Percentiles rank a stretch among this genome's conserved stretches.
phyloP scores from a whole-genome alignment of 352 stramenopile genomes.

The Pythium phragmitis region DNA sequence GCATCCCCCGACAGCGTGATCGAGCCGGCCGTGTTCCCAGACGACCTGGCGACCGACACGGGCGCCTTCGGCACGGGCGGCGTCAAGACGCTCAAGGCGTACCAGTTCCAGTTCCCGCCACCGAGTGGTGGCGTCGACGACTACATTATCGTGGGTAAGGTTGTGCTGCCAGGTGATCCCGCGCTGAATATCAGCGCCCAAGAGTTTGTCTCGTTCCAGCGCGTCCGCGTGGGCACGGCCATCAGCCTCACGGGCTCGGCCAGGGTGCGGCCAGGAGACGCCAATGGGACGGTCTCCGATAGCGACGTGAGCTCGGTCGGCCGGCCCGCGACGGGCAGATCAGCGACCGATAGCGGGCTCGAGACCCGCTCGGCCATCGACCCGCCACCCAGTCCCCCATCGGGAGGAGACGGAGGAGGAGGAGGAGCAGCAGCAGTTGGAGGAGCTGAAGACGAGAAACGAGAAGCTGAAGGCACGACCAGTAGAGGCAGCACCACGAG shows the following conservation, averaged over 20 bases:
- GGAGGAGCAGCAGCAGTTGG: neutral
- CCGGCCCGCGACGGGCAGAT: neutral
- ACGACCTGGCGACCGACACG: slow-evolving; percentile 32
- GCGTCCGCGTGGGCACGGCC: slow-evolving; percentile 4
- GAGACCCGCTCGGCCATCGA: neutral
- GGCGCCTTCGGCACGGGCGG: slow-evolving; percentile 49
- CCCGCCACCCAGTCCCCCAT: too few species aligned
- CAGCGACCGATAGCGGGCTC: neutral
- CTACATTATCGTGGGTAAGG: slow-evolving; percentile 61
- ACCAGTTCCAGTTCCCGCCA: slow-evolving; percentile 44
- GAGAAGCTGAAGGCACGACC: too few species aligned
- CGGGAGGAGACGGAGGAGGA: neutral
- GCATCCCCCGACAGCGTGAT: slow-evolving; percentile 30
- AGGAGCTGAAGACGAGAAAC: too few species aligned
- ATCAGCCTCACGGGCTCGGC: neutral
- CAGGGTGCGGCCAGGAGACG: slow-evolving; percentile 1
- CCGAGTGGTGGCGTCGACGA: slow-evolving; percentile 30
- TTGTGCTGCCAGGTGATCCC: slow-evolving; percentile 45
- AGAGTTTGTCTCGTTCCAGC: slow-evolving; percentile 60
- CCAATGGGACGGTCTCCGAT: neutral
- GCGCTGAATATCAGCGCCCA: slow-evolving; percentile 46
- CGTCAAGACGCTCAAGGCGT: slow-evolving; percentile 45
- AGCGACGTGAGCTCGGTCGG: neutral
- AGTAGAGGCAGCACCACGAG: neutral
- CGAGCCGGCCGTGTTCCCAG: slow-evolving; percentile 20